These are phyloP conservation scores for Dryas octopetala DNA, from an alignment of 306 rosid species.

Conservation along the genomic window DNA sequence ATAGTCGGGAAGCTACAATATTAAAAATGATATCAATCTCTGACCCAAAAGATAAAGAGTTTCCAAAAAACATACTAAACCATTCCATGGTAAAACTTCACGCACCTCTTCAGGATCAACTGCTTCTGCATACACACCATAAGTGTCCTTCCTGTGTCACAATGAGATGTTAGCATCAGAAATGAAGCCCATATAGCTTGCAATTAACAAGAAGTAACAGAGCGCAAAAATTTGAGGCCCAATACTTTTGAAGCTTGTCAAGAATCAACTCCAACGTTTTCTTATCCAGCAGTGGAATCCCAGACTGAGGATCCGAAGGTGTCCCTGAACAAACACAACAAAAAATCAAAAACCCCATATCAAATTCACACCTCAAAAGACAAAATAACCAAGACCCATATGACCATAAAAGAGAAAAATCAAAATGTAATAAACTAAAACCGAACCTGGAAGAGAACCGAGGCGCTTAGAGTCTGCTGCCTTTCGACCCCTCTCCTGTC, in stretches of 20 bases:
- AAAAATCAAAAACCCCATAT: constrained; percentile 19
- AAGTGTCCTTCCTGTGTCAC: constrained; percentile 97
- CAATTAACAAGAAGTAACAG: constrained; percentile 5
- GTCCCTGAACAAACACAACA: constrained; percentile 55
- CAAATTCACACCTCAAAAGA: constrained; percentile 3
- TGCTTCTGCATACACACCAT: constrained; percentile 95
- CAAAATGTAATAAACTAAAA: constrained; percentile 14
- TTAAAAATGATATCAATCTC: constrained; percentile 29
- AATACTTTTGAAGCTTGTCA: constrained; percentile 95
- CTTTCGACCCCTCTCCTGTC: constrained; percentile 78
- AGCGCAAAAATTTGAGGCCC: constrained; percentile 13
- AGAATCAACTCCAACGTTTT: constrained; percentile 85
- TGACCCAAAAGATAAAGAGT: constrained; percentile 19
- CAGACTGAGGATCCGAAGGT: constrained; percentile 50
- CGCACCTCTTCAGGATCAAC: constrained; percentile 98
- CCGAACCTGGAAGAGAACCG: constrained; percentile 78
- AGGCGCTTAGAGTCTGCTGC: constrained; percentile 73
- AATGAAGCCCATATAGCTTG: background rate
- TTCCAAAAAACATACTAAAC: constrained; percentile 6
- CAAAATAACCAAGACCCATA: constrained; percentile 9
- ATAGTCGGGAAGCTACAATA: constrained; percentile 91
- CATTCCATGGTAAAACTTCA: background rate
- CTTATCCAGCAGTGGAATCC: constrained; percentile 79
- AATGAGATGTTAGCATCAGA: constrained; percentile 29
- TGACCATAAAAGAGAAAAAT: background rate